Evolutionary conservation across 2,329 filamentous ascomycete genomes (phyloP).

Genomic region (Neophaeococcomyces mojaviensis): DNA sequence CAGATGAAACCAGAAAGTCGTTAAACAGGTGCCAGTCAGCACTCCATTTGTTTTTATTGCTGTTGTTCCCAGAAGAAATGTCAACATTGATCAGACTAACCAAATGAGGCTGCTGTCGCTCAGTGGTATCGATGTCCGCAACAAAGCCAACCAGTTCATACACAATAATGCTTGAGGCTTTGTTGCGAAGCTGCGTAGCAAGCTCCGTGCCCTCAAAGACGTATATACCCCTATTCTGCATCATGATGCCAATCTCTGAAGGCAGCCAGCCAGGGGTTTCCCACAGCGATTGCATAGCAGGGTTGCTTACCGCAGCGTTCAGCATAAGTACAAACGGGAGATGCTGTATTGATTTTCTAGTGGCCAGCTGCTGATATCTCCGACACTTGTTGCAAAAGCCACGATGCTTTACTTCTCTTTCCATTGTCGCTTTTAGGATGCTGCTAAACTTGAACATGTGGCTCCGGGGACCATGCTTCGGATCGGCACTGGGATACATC

Average conservation of each 20-base stretch:
- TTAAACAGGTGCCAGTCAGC: conserved; percentile 87
- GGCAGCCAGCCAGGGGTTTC: conserved; percentile 83
- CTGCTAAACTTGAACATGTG: conserved; percentile 65
- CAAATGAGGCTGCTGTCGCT: conserved; percentile 80
- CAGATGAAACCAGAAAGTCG: conserved; percentile 81
- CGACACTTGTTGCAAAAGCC: conserved; percentile 92
- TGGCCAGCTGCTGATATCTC: conserved; percentile 79
- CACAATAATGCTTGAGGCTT: conserved; percentile 71
- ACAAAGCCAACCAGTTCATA: conserved; percentile 90
- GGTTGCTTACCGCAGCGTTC: conserved; percentile 67
- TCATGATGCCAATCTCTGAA: conserved; percentile 85
- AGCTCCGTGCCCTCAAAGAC: conserved; percentile 92
- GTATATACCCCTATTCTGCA: conserved; percentile 85
- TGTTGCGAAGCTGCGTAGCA: conserved; percentile 68
- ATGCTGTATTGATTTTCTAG: conserved; percentile 72
- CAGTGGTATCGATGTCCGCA: conserved; percentile 77
- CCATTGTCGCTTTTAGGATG: conserved; percentile 84
- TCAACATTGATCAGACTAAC: conserved; percentile 83
- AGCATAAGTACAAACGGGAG: conserved; percentile 82
- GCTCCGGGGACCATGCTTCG: conserved; percentile 44
- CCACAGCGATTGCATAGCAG: conserved; percentile 69
- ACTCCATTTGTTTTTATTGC: conserved; percentile 48
- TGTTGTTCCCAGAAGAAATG: conserved; percentile 50
- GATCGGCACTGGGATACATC: conserved; percentile 53
- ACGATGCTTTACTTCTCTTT: conserved; percentile 77